Evolutionary conservation across 768 basidiomycete genomes (phyloP), one percentile per base, ranked within the genome.

Genomic region (Mycena olivaceomarginata): DNA sequence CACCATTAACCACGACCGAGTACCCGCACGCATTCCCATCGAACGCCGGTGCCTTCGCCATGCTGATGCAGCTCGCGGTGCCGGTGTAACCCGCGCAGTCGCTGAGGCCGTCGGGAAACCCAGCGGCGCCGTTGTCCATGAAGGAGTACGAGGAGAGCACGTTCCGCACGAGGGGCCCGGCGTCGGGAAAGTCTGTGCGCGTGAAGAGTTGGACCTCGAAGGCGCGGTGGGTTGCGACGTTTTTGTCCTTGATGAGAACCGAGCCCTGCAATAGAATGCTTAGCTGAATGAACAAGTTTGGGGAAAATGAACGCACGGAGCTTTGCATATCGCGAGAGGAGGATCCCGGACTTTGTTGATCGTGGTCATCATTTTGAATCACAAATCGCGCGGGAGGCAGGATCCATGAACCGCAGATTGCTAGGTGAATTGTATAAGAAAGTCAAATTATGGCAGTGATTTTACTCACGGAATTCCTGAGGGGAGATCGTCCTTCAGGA

Each of bases 61-160:
- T 71, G 39, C 45, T 71, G 70, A 71, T 71, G 48, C 70, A 71
- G 46, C 57, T 71, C 60, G 70, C 59, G 16, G 70, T 71, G 31
- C 70, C 70, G 46, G 70, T 71, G 48, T 71, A 71, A 22, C 60
- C 70, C 31, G 70, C 59, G 48, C 70, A 71, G 70, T 71, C 70
- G 46, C 70, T 71, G 70, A 71, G 48, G 60, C 68, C 70, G 70
- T 71, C 70, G 60, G 70, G 70, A 46, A 51, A 71, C 31, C 70
- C 70, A 18, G 70, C 70, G 15, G 70, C 70, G 48, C 70, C 70
- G 46, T 63, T 71, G 60, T 71, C 62, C 70, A 71, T 71, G 60
- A 71, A 71, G 15, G 70, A 71, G 39, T 71, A 71, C 10, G 70
- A 71, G 15, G 70, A 71, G 59, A 71, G 70, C 4, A 71, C 60